These are phyloP conservation scores for Reutealis trisperma DNA, from an alignment of 345 rosid species.

Conservation along the genomic window DNA sequence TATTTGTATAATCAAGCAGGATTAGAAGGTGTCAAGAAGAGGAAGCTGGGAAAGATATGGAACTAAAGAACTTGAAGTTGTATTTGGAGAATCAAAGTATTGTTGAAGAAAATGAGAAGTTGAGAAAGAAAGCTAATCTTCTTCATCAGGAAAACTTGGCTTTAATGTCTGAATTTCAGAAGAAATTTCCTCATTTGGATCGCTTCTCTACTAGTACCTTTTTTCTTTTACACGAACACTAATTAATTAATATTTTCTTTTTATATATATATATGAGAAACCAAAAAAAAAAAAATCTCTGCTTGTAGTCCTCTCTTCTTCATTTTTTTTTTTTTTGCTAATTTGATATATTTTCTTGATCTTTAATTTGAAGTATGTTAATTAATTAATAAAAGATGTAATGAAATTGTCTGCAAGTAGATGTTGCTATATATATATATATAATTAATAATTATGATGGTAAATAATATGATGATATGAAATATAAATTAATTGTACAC, in stretches of 20 bases:
- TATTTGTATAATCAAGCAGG: constrained; percentile 1
- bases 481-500: not conserved
- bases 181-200: constrained; percentile 41
- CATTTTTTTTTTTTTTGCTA: not conserved
- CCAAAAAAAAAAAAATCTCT: not conserved
- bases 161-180: constrained; percentile 47
- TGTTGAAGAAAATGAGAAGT: constrained; percentile 61
- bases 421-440: not conserved
- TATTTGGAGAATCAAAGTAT: constrained; percentile 61
- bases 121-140: constrained; percentile 53
- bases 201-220: constrained; percentile 27
- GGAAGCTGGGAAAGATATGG: constrained; percentile 39
- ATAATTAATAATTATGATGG: not conserved
- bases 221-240: constrained; percentile 25
- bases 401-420: not conserved
- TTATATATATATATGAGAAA: not conserved
- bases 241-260: not conserved
- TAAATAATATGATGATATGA: not conserved
- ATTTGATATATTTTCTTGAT: not conserved
- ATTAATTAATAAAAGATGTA: constrained; percentile 7
- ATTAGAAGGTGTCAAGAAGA: constrained; percentile 31
- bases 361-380: not conserved
- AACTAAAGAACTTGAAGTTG: constrained; percentile 58
- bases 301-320: not conserved
- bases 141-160: constrained; percentile 60